Evolutionary conservation across 75 land plant genomes (phyloP).

Genomic region (Adiantum capillusveneris): DNA sequence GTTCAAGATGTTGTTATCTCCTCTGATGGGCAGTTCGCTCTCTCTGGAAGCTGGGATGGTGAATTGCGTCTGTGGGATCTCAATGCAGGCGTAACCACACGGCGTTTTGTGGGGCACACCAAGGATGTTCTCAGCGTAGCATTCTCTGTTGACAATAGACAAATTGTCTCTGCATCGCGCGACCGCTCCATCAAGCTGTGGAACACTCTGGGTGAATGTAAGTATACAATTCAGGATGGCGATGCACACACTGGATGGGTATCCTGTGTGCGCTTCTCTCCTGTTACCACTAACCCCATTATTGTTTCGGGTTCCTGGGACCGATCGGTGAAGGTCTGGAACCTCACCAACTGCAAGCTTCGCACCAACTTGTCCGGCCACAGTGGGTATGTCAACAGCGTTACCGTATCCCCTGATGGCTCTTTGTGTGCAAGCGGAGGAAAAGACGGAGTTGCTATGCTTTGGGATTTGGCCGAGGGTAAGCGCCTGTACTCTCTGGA

Average conservation of each 20-base stretch:
- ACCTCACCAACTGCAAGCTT: too few relatives aligned
- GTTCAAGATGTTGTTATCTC: too few relatives aligned
- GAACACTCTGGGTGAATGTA: too few relatives aligned
- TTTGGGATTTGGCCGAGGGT: constrained; percentile 84
- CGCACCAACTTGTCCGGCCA: constrained; percentile 29
- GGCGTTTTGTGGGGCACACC: too few relatives aligned
- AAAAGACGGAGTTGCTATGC: constrained; percentile 65
- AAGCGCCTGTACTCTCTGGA: constrained; percentile 68
- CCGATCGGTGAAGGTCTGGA: constrained; percentile 19
- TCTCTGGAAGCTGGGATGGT: constrained; percentile 71
- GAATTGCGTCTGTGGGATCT: constrained; percentile 85
- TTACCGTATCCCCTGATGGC: constrained; percentile 79
- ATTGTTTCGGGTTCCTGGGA: constrained; percentile 72
- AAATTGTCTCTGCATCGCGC: constrained; percentile 64
- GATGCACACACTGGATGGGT: constrained; percentile 47
- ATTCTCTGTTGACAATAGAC: not conserved
- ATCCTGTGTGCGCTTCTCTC: constrained; percentile 38
- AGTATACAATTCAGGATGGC: too few relatives aligned
- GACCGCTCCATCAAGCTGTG: constrained; percentile 53
- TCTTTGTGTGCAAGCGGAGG: constrained; percentile 34
- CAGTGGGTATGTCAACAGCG: constrained; percentile 60
- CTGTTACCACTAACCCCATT: constrained; percentile 29
- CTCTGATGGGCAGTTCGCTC: too few relatives aligned
- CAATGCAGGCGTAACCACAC: constrained; percentile 39
- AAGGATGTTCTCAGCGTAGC: too few relatives aligned